Base-by-base conservation (phyloP, 208 protist genomes). In the Dictyostelium gargantuum region DNA sequence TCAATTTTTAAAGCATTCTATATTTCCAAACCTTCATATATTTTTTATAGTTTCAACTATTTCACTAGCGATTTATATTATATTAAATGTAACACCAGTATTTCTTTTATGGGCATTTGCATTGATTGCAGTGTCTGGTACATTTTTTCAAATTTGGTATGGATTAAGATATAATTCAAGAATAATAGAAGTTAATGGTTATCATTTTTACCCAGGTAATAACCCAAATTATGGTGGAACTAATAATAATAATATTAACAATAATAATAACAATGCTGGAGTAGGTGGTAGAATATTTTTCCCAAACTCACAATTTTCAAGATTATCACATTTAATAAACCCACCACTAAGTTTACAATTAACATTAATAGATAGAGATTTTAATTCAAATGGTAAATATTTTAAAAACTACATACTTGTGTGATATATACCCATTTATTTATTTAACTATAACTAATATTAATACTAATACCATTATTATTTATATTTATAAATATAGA, bases 331-430 rank as follows among this genome's bases (percentile, higher is more conserved):
- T 68, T 26, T 89, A 13, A 44, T 89, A 2, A 79, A 89, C n/a
- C 50, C 70, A n/a, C 68, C 82, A 11, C 11, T 89, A 26, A 89
- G 68, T 89, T 66, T 89, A 89, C 82, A 89, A 77, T 26, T 89
- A 26, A 89, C 82, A 21, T 54, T 89, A 46, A 89, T 89, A 11
- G 82, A 89, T 61, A 89, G 82, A 89, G 82, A 89, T 77, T 89
- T 89, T 50, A 66, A 89, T 66, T 89, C 82, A 29, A 89, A 89
- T 89, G 82, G 82, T 77, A 89, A 23, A 56, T 56, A 26, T 56
- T 6, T 56, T 10, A 10, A 52, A 52, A 3, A 72, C 29, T 38
- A 72, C n/a, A n/a, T n/a, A n/a, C n/a, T n/a, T n/a, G n/a, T n/a
- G n/a, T n/a, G n/a, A n/a, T n/a, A n/a, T n/a, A n/a, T n/a, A n/a